phyloP scores from a whole-genome alignment of 352 stramenopile genomes.

The Pythium sp. region DNA sequence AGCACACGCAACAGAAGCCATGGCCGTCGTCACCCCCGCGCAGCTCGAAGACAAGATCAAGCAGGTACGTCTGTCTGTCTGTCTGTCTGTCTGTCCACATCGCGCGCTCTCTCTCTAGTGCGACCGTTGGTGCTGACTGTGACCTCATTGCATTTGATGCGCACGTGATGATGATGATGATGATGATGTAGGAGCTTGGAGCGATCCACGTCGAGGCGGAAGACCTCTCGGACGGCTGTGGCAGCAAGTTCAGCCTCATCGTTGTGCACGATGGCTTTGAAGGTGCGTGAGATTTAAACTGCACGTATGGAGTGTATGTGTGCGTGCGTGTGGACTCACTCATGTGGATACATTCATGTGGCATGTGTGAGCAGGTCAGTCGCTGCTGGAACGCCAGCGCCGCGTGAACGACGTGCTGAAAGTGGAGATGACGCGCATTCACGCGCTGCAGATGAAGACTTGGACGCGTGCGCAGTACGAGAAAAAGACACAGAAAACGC shows the following conservation, averaged over 20 bases:
- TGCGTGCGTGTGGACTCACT: neutral
- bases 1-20: constrained; percentile 11
- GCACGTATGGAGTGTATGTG: neutral
- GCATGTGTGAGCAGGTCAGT: constrained; percentile 41
- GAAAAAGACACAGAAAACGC: constrained; percentile 69
- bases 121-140: neutral
- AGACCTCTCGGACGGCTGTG: constrained; percentile 80
- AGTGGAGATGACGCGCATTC: constrained; percentile 82
- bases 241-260: constrained; percentile 81
- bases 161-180: neutral
- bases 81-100: neutral
- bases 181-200: constrained; percentile 42
- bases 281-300: constrained; percentile 25
- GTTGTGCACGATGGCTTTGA: constrained; percentile 81
- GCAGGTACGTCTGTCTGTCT: constrained; percentile 21
- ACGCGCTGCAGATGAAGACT: constrained; percentile 86
- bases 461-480: constrained; percentile 82
- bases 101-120: neutral
- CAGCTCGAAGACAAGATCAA: constrained; percentile 58
- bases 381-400: constrained; percentile 73
- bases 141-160: neutral
- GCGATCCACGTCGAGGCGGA: constrained; percentile 65
- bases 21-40: constrained; percentile 49
- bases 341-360: constrained; percentile 1
- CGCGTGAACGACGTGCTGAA: constrained; percentile 78